phyloP scores from a whole-genome alignment of 2,329 filamentous ascomycete genomes.

The Aspergillus pseudoviridinutans region DNA sequence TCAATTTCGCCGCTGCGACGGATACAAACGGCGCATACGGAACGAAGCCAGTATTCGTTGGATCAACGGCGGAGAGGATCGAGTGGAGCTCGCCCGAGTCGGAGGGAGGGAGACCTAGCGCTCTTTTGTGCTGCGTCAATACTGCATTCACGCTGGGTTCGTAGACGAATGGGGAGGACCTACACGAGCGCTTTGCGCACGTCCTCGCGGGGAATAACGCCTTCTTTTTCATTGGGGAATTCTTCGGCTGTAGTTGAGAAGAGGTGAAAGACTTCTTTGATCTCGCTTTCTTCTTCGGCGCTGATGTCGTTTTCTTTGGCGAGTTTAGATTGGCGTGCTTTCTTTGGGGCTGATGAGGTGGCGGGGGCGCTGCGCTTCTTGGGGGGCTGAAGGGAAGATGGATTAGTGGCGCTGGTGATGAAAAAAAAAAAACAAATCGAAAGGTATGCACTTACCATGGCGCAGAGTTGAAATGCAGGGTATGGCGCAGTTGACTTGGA shows the following conservation, averaged over 20 bases:
- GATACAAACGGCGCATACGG: conserved; percentile 79
- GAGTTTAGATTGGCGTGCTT: conserved; percentile 71
- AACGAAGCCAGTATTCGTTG: conserved; percentile 72
- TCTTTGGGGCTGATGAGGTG: conserved; percentile 32
- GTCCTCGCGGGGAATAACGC: conserved; percentile 64
- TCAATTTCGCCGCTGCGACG: conserved; percentile 82
- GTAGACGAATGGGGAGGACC: conserved; percentile 22
- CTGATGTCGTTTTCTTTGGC: conserved; percentile 87
- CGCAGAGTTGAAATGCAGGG: background rate
- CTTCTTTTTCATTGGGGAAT: conserved; percentile 67
- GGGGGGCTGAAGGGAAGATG: conserved; percentile 25
- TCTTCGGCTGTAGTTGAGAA: conserved; percentile 61
- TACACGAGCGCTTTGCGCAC: conserved; percentile 71
- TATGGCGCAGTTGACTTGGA: background rate
- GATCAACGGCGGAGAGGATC: conserved; percentile 78
- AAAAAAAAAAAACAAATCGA: background rate
- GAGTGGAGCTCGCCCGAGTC: conserved; percentile 65
- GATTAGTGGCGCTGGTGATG: background rate
- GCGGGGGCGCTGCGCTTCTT: conserved; percentile 33
- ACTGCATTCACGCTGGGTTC: background rate
- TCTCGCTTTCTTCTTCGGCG: conserved; percentile 80
- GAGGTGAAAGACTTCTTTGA: conserved; percentile 81
- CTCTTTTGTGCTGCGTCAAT: conserved; percentile 48
- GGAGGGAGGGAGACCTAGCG: conserved; percentile 70
- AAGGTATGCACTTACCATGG: conserved; percentile 18